A percentile compares a stretch with the other conserved stretches of the same genome.
Conservation (phyloP, 2,329 filamentous ascomycete species). For the Ilyonectria sp. region DNA sequence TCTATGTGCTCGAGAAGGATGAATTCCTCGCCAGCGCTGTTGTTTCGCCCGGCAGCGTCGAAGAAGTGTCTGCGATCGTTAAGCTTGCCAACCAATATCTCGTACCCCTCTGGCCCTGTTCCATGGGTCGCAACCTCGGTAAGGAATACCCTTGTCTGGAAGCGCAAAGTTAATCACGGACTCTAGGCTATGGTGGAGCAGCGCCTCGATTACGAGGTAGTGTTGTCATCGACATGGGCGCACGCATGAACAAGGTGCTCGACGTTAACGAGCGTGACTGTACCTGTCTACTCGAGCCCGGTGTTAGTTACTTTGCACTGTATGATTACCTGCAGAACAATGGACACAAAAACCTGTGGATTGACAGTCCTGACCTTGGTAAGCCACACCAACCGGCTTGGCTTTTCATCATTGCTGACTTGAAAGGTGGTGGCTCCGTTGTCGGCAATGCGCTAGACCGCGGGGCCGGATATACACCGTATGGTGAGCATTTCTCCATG, state of each 20-base stretch:
- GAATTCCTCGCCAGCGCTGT: constrained; percentile 18
- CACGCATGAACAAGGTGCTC: constrained; percentile 25
- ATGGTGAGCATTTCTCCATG: constrained; percentile 25
- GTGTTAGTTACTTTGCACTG: constrained; percentile 22
- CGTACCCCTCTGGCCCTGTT: constrained; percentile 19
- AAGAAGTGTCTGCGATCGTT: constrained; percentile 22
- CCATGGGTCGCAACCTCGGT: constrained; percentile 25
- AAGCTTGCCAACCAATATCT: constrained; percentile 27
- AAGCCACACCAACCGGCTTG: not conserved
- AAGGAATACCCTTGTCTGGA: not conserved
- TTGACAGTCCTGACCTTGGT: constrained; percentile 29
- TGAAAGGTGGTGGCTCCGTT: constrained; percentile 21
- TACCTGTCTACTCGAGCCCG: constrained; percentile 24
- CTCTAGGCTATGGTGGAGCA: constrained; percentile 23
- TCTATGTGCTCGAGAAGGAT: constrained; percentile 26
- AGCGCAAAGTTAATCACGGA: too few relatives aligned
- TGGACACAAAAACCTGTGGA: constrained; percentile 23
- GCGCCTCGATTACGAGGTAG: constrained; percentile 23
- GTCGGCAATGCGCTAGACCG: constrained; percentile 26
- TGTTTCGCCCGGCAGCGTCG: constrained; percentile 20
- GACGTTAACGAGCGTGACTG: constrained; percentile 15
- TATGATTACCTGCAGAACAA: constrained; percentile 20
- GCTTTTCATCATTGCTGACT: not conserved
- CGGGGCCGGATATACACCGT: constrained; percentile 26
- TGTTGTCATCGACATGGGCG: constrained; percentile 21